phyloP scores from a whole-genome alignment of 805 yeast species.

The Candida nitratophila region DNA sequence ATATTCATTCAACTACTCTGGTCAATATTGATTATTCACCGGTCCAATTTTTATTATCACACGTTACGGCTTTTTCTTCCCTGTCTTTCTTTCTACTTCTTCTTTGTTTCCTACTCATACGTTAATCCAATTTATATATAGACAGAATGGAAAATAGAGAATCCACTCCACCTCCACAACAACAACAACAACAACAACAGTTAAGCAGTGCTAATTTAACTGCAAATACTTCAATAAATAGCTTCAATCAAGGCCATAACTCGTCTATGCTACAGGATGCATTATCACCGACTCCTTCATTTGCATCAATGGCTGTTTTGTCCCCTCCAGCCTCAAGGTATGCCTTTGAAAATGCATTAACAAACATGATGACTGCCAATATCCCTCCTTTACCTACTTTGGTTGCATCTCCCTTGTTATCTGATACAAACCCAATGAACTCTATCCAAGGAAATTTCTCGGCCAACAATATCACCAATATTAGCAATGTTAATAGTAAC shows the following conservation, averaged over 20 bases:
- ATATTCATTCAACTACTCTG: no score
- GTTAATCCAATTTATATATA: no score
- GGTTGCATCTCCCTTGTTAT: slow-evolving; percentile 8
- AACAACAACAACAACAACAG: not conserved
- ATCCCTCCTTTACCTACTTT: slow-evolving; percentile 18
- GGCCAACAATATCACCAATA: not conserved
- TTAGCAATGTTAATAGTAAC: not conserved
- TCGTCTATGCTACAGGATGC: not conserved
- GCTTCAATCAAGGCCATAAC: no score
- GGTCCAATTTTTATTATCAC: no score
- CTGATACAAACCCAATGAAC: not conserved
- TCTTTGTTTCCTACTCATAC: no score
- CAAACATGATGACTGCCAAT: slow-evolving; percentile 9
- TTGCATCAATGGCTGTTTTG: slow-evolving; percentile 29
- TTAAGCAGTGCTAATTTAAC: not conserved
- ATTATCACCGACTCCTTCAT: slow-evolving; percentile 8
- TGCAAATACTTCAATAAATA: not conserved
- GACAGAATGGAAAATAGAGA: not conserved
- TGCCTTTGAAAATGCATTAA: slow-evolving; percentile 14
- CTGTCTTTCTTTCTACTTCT: not conserved
- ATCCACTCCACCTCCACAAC: not conserved
- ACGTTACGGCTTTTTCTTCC: not conserved
- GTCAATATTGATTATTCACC: no score
- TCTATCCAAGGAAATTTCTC: not conserved
- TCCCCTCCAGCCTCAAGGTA: slow-evolving; percentile 34